A percentile compares a stretch with the other conserved stretches of the same genome.
Evolutionary conservation across 2,329 filamentous ascomycete genomes (phyloP).

Genomic region (Tothia fuscella): DNA sequence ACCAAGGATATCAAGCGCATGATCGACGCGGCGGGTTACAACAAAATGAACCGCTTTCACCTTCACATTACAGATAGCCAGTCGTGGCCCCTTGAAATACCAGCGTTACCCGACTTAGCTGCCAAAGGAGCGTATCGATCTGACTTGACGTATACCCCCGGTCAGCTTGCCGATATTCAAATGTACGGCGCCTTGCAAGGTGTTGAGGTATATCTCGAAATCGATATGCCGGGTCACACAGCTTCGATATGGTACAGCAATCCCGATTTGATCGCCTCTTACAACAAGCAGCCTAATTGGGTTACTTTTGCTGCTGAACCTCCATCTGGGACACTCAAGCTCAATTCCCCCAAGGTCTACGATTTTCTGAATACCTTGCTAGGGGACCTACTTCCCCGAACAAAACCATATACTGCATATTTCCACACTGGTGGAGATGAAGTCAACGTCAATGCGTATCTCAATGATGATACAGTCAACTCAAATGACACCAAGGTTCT

Average conservation of each 20-base stretch:
- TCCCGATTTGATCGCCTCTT: conserved; percentile 60
- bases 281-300: conserved; percentile 43
- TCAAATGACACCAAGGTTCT: conserved; percentile 55
- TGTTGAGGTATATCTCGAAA: conserved; percentile 61
- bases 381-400: conserved; percentile 62
- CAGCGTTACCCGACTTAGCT: conserved; percentile 58
- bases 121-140: conserved; percentile 60
- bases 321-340: conserved; percentile 53
- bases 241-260: conserved; percentile 53
- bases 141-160: conserved; percentile 54
- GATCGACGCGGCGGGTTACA: conserved; percentile 65
- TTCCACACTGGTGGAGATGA: conserved; percentile 87
- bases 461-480: conserved; percentile 58
- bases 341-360: conserved; percentile 60
- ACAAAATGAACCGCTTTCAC: conserved; percentile 74
- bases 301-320: conserved; percentile 41
- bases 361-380: conserved; percentile 61
- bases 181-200: conserved; percentile 57
- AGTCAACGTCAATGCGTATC: conserved; percentile 64
- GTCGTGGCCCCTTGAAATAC: conserved; percentile 75
- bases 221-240: conserved; percentile 73
- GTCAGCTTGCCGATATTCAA: conserved; percentile 55
- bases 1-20: conserved; percentile 57
- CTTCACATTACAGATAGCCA: conserved; percentile 74
- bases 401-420: conserved; percentile 56